Evolutionary conservation across 2,329 filamentous ascomycete species (phyloP).

Genomic region (Lachnellula hyalina): DNA sequence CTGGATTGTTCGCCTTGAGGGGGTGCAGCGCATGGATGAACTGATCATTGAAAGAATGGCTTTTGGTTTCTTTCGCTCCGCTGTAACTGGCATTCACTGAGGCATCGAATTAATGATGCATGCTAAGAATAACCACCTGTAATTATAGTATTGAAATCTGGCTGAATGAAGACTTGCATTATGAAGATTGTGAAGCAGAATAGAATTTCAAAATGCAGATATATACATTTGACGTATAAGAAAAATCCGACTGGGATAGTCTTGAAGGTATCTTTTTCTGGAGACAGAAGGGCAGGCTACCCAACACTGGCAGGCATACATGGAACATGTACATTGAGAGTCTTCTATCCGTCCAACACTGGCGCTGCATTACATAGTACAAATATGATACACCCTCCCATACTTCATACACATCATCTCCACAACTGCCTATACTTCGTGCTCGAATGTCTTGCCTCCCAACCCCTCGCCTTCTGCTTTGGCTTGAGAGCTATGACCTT

Average conservation of each 20-base stretch:
- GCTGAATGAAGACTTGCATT: no score
- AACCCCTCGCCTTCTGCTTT: constrained; percentile 55
- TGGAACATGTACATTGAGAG: neutral
- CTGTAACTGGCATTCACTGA: no score
- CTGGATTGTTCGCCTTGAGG: neutral
- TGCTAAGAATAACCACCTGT: no score
- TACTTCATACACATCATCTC: constrained; percentile 14
- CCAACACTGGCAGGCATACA: neutral
- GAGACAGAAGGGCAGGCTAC: no score
- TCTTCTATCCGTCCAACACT: neutral
- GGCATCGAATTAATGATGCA: no score
- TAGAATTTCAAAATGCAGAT: no score
- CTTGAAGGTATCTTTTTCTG: no score
- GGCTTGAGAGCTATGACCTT: constrained; percentile 64
- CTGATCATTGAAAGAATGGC: neutral
- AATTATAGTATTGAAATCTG: no score
- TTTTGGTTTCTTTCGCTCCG: neutral
- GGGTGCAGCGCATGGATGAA: neutral
- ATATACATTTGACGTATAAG: no score
- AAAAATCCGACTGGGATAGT: no score
- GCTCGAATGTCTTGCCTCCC: constrained; percentile 61
- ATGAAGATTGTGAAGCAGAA: no score
- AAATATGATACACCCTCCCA: neutral
- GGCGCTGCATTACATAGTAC: neutral
- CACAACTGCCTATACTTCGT: constrained; percentile 56